phyloP scores from a whole-genome alignment of 441 rosid genomes.

The Flueggea neowawraea region DNA sequence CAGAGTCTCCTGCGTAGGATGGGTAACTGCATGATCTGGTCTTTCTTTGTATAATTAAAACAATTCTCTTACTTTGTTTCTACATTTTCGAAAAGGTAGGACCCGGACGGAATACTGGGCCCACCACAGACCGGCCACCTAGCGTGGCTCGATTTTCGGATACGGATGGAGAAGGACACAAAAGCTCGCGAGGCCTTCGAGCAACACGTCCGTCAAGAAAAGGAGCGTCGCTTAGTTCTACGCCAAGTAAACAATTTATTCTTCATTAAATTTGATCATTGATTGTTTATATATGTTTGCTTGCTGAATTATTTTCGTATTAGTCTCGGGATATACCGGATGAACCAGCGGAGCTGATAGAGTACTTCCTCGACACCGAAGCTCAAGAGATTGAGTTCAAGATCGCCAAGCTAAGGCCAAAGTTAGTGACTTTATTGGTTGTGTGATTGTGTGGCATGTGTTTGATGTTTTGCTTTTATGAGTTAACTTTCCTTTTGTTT shows the following conservation, averaged over 20 bases:
- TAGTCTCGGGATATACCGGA: conserved; percentile 81
- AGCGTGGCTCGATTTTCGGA: conserved; percentile 70
- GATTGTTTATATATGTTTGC: background rate
- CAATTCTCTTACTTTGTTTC: background rate
- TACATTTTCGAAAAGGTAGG: conserved; percentile 43
- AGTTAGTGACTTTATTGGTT: conserved; percentile 35
- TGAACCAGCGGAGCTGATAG: conserved; percentile 60
- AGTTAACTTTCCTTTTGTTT: background rate
- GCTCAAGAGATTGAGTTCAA: conserved; percentile 90
- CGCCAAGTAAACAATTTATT: conserved; percentile 42
- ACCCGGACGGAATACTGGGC: conserved; percentile 78
- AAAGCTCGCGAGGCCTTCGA: conserved; percentile 79
- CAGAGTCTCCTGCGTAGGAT: conserved; percentile 58
- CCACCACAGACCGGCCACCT: conserved; percentile 72
- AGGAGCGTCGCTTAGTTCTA: conserved; percentile 72
- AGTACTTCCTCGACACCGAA: conserved; percentile 92
- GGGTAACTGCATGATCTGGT: conserved; percentile 21
- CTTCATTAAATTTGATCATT: background rate
- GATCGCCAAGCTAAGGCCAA: conserved; percentile 61
- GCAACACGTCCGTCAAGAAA: conserved; percentile 70
- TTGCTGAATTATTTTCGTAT: conserved; percentile 3
- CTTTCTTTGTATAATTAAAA: background rate
- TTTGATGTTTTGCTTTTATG: conserved; percentile 17
- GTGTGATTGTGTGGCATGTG: conserved; percentile 4
- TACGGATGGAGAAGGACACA: conserved; percentile 70